Evolutionary conservation across 1,284 basidiomycete genomes (phyloP).

Genomic region (Ustilago cynodontis): DNA sequence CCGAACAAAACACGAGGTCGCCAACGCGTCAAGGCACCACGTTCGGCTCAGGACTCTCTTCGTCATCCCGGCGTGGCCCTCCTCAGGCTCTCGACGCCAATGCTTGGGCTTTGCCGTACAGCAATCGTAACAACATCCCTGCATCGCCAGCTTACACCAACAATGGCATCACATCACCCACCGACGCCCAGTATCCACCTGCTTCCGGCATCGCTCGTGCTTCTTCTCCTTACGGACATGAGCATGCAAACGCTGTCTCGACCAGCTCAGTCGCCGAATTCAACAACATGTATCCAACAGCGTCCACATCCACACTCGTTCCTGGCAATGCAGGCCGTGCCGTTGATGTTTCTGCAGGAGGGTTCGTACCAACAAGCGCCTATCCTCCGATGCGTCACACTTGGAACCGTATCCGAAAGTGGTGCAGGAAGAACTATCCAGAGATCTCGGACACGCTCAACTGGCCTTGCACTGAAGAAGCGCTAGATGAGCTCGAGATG

Average conservation of each 20-base stretch:
- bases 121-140: conserved; percentile 36
- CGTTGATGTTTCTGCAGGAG: conserved; percentile 37
- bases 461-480: conserved; percentile 61
- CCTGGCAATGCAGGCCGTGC: conserved; percentile 19
- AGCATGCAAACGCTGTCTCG: conserved; percentile 30
- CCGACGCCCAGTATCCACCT: conserved; percentile 42
- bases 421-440: conserved; percentile 62
- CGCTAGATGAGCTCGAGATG: conserved; percentile 63
- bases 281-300: conserved; percentile 57
- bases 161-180: conserved; percentile 26
- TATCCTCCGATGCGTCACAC: conserved; percentile 67
- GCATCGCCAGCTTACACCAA: conserved; percentile 33
- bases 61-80: conserved; percentile 52
- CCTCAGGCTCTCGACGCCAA: conserved; percentile 39
- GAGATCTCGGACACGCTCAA: conserved; percentile 68
- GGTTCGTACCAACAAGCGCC: conserved; percentile 56
- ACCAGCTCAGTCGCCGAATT: conserved; percentile 58
- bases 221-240: conserved; percentile 29
- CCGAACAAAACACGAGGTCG: conserved; percentile 3
- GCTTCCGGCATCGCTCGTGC: conserved; percentile 32
- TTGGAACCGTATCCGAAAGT: conserved; percentile 63
- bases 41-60: conserved; percentile 45
- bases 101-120: conserved; percentile 61
- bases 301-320: conserved; percentile 54
- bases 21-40: conserved; percentile 32